Base-by-base conservation (phyloP, 1,284 basidiomycete species). In the Rhodotorula sp. region DNA sequence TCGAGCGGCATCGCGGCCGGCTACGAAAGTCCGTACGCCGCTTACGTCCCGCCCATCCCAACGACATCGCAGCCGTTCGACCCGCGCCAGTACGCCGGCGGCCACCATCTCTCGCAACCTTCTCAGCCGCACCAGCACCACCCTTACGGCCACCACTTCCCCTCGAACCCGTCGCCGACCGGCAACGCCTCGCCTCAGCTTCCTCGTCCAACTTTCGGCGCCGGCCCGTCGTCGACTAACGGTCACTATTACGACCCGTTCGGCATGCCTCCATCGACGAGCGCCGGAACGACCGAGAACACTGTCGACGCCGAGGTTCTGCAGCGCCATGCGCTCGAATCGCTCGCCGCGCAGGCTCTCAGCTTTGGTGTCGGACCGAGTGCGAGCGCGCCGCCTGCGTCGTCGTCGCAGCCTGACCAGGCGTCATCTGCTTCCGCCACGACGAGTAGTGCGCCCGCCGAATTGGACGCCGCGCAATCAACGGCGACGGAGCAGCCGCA, bases 271-370 rank as follows among this genome's bases (percentile, higher is more conserved):
- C 10, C 53, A 0, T 34, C 37, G 37, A 44, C 40, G 40, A 44
- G 40, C 16, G 55, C 55, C 37, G 55, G 37, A 15, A 8, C 55
- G 31, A 18, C 31, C 4, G 37, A 40, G 7, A 44, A 48, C 22
- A 9, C 31, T 16, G 61, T n/a, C 30, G 44, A 55, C 53, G 53
- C 28, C 2, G 52, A 54, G 18, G 46, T 40, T 24, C 26, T 59
- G 46, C 61, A 63, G n/a, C 56, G 66, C 6, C 51, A 62, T 8
- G 62, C 62, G 46, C 52, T 67, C 50, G 66, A 67, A 46, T 30
- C 51, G n/a, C 57, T 67, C 31, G 66, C 66, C 10, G 57, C 66
- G 30, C 66, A 67, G 30, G 66, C 66, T 2, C 61, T 67, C 24
- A 63, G 46, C 34, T 67, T 67, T 46, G 52, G 52, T 26, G 60